phyloP scores from a whole-genome alignment of 2,329 filamentous ascomycete genomes.

The Paraphoma sp. region DNA sequence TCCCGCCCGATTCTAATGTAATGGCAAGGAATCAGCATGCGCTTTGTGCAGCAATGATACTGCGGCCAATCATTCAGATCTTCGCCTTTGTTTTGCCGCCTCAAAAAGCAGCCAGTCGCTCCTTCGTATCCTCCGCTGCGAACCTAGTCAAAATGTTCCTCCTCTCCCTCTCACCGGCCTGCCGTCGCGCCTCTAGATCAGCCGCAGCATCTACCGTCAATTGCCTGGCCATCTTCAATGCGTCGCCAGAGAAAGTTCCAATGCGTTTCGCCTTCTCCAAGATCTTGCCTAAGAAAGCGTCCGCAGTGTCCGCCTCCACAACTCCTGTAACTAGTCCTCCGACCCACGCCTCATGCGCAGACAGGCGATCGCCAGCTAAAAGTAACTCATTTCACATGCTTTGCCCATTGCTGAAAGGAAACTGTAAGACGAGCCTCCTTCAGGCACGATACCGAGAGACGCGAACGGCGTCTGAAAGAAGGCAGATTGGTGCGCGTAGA shows the following conservation, averaged over 20 bases:
- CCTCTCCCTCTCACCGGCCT: constrained; percentile 19
- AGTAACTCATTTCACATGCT: constrained; percentile 19
- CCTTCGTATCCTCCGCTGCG: constrained; percentile 16
- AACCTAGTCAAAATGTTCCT: constrained; percentile 19
- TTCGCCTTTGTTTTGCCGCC: constrained; percentile 12
- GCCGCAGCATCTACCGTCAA: constrained; percentile 12
- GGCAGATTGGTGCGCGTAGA: constrained; percentile 21
- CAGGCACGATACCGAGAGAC: constrained; percentile 22
- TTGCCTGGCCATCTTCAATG: constrained; percentile 20
- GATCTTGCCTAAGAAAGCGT: constrained; percentile 16
- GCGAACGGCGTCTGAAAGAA: constrained; percentile 30
- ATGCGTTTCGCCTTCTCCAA: constrained; percentile 22
- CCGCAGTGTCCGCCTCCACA: constrained; percentile 9
- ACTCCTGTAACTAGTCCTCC: constrained; percentile 21
- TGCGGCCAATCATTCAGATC: neutral
- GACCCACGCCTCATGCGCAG: constrained; percentile 21
- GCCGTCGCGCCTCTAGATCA: constrained; percentile 12
- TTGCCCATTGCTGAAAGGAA: constrained; percentile 24
- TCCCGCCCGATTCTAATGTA: neutral
- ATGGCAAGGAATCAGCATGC: neutral
- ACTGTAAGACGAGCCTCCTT: constrained; percentile 23
- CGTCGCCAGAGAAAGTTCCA: constrained; percentile 16
- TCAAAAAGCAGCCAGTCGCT: constrained; percentile 18
- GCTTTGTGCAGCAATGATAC: no score
- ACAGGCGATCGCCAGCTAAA: constrained; percentile 21